Percentiles rank a stretch among this genome's conserved stretches.
phyloP scores from a whole-genome alignment of 108 stramenopile genomes.

The Pseudonitzschia delicatissima region DNA sequence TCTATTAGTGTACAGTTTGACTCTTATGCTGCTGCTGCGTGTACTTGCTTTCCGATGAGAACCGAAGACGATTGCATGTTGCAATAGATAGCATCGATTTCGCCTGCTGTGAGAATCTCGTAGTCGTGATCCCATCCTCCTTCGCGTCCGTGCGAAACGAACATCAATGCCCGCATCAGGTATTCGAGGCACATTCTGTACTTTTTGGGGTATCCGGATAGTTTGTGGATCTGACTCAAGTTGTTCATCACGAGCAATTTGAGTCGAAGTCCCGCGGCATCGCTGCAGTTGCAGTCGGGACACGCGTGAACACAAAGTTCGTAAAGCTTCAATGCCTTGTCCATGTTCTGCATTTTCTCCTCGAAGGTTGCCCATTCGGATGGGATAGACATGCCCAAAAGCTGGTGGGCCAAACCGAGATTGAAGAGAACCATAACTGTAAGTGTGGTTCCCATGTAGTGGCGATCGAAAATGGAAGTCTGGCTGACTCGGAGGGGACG shows the following conservation, averaged over 20 bases:
- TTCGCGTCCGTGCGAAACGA: too few species aligned
- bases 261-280: not conserved
- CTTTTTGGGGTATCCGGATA: not conserved
- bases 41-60: too few species aligned
- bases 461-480: constrained; percentile 5
- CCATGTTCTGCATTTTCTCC: not conserved
- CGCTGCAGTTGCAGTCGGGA: not conserved
- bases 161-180: too few species aligned
- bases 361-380: not conserved
- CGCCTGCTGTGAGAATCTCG: too few species aligned
- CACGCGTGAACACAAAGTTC: constrained; percentile 16
- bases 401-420: constrained; percentile 15
- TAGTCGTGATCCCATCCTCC: too few species aligned
- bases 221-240: constrained; percentile 11
- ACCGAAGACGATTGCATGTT: too few species aligned
- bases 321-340: constrained; percentile 9
- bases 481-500: constrained; percentile 4
- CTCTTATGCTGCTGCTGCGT: too few species aligned
- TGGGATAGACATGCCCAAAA: not conserved
- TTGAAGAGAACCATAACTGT: constrained; percentile 22
- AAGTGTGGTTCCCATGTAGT: constrained; percentile 17
- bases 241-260: constrained; percentile 17
- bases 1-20: too few species aligned
- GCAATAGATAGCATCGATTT: too few species aligned
- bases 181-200: constrained; percentile 18